Evolutionary conservation across 75 land plant species (phyloP).

Genomic region (Ceratopteris richardii): DNA sequence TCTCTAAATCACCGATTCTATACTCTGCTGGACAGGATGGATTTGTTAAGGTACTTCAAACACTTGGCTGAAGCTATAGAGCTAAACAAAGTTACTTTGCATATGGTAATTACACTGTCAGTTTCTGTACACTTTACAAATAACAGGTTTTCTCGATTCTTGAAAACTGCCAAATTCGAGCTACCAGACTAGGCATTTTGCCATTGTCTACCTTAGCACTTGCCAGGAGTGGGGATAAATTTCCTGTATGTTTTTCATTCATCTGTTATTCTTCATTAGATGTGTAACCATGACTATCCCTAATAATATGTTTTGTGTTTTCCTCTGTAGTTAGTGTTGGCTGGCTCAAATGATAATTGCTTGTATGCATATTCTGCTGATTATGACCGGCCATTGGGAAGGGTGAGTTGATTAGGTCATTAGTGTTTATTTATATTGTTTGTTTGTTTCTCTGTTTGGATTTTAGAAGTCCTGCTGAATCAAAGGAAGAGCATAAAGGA

Average conservation of each 20-base stretch:
- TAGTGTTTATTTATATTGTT: no score
- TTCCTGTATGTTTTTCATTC: slow-evolving; percentile 27
- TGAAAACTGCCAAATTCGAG: slow-evolving; percentile 31
- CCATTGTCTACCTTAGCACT: slow-evolving; percentile 35
- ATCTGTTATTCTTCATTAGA: background rate
- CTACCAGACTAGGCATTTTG: slow-evolving; percentile 31
- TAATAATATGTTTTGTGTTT: slow-evolving; percentile 1
- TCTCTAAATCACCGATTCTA: slow-evolving; percentile 26
- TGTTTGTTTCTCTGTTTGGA: no score
- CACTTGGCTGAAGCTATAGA: no score
- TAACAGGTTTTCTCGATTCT: slow-evolving; percentile 34
- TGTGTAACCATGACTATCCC: background rate
- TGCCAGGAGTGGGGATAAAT: slow-evolving; percentile 31
- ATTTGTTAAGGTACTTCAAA: slow-evolving; percentile 30
- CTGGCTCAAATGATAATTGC: slow-evolving; percentile 41
- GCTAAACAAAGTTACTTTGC: no score
- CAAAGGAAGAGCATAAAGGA: no score
- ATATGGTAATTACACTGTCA: no score
- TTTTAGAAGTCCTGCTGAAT: background rate
- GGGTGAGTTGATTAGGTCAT: no score
- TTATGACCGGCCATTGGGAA: slow-evolving; percentile 39
- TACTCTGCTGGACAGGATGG: slow-evolving; percentile 42
- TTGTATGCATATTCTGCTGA: slow-evolving; percentile 45
- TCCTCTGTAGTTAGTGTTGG: slow-evolving; percentile 25
- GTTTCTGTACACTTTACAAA: no score